phyloP scores from a whole-genome alignment of 2,329 filamentous ascomycete species.

The Fusarium virguliforme region DNA sequence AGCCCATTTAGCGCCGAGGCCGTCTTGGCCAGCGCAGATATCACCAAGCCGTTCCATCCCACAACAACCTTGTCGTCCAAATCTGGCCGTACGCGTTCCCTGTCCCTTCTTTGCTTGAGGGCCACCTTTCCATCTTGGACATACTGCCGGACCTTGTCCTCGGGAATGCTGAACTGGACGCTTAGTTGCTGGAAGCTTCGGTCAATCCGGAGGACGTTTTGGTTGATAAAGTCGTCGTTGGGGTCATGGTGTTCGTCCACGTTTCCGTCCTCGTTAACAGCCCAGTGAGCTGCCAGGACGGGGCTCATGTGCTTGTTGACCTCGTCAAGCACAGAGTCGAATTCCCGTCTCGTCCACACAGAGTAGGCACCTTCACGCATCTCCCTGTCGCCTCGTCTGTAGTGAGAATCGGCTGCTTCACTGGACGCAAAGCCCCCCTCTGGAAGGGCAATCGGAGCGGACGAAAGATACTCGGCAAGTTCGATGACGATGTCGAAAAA shows the following conservation, averaged over 20 bases:
- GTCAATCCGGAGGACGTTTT: slow-evolving; percentile 86
- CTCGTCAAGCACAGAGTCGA: slow-evolving; percentile 78
- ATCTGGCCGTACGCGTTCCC: slow-evolving; percentile 81
- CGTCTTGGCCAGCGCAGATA: slow-evolving; percentile 84
- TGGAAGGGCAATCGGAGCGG: slow-evolving; percentile 75
- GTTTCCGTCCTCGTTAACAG: slow-evolving; percentile 87
- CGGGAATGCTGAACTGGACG: slow-evolving; percentile 80
- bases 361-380: slow-evolving; percentile 95
- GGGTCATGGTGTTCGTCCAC: slow-evolving; percentile 86
- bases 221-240: slow-evolving; percentile 94
- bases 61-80: slow-evolving; percentile 92
- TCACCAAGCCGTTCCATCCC: slow-evolving; percentile 90
- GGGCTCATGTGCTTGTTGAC: slow-evolving; percentile 73
- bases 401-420: slow-evolving; percentile 90
- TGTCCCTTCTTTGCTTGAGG: slow-evolving; percentile 80
- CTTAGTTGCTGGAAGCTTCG: slow-evolving; percentile 79
- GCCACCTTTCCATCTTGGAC: slow-evolving; percentile 78
- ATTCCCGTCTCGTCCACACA: slow-evolving; percentile 91
- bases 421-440: slow-evolving; percentile 87
- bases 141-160: slow-evolving; percentile 77
- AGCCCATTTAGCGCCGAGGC: slow-evolving; percentile 77
- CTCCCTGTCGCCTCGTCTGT: slow-evolving; percentile 80
- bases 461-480: slow-evolving; percentile 88
- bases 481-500: slow-evolving; percentile 85
- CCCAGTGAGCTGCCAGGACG: slow-evolving; percentile 87